Conservation (phyloP, 1,139 yeast genomes). For the Candida mesenterica region DNA sequence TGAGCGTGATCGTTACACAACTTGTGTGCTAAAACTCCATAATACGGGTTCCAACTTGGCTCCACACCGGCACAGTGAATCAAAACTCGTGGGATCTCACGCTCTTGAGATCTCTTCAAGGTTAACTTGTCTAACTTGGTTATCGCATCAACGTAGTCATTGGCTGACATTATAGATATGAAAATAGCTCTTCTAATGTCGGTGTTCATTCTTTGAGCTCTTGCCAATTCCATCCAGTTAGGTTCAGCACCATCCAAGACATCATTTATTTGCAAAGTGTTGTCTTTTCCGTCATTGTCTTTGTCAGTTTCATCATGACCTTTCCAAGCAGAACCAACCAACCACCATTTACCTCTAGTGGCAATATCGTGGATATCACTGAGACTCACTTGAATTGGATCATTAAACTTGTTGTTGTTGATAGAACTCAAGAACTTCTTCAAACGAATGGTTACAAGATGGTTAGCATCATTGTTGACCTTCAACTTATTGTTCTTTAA, state of each 20-base stretch:
- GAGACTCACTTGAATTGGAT: slow-evolving; percentile 81
- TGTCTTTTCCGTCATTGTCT: slow-evolving; percentile 22
- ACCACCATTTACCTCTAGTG: slow-evolving; percentile 96
- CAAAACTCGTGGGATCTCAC: slow-evolving; percentile 83
- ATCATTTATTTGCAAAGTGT: slow-evolving; percentile 46
- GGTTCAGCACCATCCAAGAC: slow-evolving; percentile 70
- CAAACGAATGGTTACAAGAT: slow-evolving; percentile 54
- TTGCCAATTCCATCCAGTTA: slow-evolving; percentile 87
- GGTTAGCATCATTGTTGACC: slow-evolving; percentile 45
- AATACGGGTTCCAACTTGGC: slow-evolving; percentile 85
- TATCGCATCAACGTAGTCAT: slow-evolving; percentile 85
- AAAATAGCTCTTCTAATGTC: slow-evolving; percentile 92
- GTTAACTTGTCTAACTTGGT: slow-evolving; percentile 77
- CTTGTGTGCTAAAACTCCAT: slow-evolving; percentile 75
- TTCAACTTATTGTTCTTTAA: slow-evolving; percentile 83
- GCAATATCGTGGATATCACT: slow-evolving; percentile 78
- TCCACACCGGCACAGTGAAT: slow-evolving; percentile 86
- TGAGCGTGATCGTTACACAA: slow-evolving; percentile 67
- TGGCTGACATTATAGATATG: slow-evolving; percentile 91
- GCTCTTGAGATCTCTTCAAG: slow-evolving; percentile 76
- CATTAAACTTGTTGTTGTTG: slow-evolving; percentile 48
- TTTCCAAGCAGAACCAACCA: slow-evolving; percentile 97
- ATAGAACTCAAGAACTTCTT: slow-evolving; percentile 65
- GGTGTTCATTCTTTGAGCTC: slow-evolving; percentile 88
- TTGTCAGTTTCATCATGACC: slow-evolving; percentile 38